Evolutionary conservation across 768 basidiomycete species (phyloP).

Genomic region (Rhodotorula diobovata): DNA sequence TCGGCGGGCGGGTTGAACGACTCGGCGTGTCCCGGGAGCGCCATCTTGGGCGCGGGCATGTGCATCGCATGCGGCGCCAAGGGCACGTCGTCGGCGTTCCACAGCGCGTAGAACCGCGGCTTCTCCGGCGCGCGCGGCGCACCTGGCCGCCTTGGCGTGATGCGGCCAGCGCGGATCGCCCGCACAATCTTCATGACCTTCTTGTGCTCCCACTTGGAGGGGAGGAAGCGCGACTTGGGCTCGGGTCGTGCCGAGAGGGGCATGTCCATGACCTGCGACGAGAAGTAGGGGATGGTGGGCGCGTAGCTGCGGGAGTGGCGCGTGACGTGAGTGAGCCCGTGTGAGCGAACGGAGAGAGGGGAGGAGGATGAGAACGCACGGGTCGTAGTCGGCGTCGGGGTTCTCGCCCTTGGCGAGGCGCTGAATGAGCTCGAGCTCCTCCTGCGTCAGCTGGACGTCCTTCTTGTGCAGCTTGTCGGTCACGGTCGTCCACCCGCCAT

Average conservation of each 20-base stretch:
- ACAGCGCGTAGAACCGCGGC: slow-evolving; percentile 77
- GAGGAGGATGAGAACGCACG: slow-evolving; percentile 12
- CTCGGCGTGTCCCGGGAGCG: slow-evolving; percentile 86
- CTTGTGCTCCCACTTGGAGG: slow-evolving; percentile 99
- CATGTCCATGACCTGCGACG: slow-evolving; percentile 87
- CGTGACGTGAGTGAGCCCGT: too few species aligned
- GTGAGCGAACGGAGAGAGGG: too few species aligned
- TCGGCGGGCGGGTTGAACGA: slow-evolving; percentile 98
- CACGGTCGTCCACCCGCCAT: slow-evolving; percentile 77
- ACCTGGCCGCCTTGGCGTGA: slow-evolving; percentile 81
- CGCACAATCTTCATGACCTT: slow-evolving; percentile 99
- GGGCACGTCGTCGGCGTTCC: slow-evolving; percentile 58
- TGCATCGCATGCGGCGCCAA: slow-evolving; percentile 73
- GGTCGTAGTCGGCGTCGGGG: slow-evolving; percentile 83
- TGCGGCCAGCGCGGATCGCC: slow-evolving; percentile 92
- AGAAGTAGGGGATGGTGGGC: slow-evolving; percentile 93
- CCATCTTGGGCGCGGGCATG: slow-evolving; percentile 84
- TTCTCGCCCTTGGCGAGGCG: slow-evolving; percentile 84
- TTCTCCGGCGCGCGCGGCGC: slow-evolving; percentile 54
- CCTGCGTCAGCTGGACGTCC: slow-evolving; percentile 77
- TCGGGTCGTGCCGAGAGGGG: slow-evolving; percentile 85
- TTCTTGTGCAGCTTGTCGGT: slow-evolving; percentile 82
- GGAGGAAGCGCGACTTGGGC: slow-evolving; percentile 92
- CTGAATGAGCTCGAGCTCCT: slow-evolving; percentile 91
- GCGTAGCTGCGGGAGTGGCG: slow-evolving; percentile 58